These are phyloP conservation scores for Candida saitoana DNA, from an alignment of 805 yeast genomes.

Conservation along the genomic window DNA sequence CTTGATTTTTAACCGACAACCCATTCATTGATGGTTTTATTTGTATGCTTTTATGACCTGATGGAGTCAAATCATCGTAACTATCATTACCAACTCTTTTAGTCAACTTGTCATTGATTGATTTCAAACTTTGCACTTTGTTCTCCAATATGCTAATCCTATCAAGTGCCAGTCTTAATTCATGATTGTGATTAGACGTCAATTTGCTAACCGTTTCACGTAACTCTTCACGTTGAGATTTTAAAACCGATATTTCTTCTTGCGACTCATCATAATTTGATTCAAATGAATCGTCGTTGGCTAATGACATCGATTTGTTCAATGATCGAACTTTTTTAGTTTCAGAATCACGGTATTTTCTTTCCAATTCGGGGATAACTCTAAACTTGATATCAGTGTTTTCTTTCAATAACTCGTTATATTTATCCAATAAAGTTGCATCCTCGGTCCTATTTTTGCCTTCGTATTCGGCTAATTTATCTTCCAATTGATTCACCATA, in stretches of 20 bases:
- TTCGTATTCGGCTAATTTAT: slow-evolving; percentile 39
- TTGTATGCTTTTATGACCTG: neutral
- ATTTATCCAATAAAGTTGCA: slow-evolving; percentile 32
- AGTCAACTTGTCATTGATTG: slow-evolving; percentile 32
- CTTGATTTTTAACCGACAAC: slow-evolving; percentile 9
- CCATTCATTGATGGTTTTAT: neutral
- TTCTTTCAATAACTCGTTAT: slow-evolving; percentile 36
- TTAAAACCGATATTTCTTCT: slow-evolving; percentile 20
- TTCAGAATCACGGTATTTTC: slow-evolving; percentile 15
- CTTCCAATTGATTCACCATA: slow-evolving; percentile 40
- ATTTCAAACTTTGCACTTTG: slow-evolving; percentile 25
- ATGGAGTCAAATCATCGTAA: neutral
- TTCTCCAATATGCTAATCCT: slow-evolving; percentile 30
- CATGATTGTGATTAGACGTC: slow-evolving; percentile 32
- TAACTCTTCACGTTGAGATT: slow-evolving; percentile 38
- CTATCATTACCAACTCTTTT: slow-evolving; percentile 14
- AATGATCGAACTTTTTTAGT: neutral
- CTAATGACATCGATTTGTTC: slow-evolving; percentile 1
- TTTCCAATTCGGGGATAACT: slow-evolving; percentile 45
- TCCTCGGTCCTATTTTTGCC: slow-evolving; percentile 13
- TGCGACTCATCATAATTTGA: slow-evolving; percentile 13
- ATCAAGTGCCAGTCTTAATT: slow-evolving; percentile 32
- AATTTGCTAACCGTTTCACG: slow-evolving; percentile 37
- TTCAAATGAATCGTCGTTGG: slow-evolving; percentile 5
- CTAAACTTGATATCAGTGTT: slow-evolving; percentile 40